Conservation (phyloP, 2,329 filamentous ascomycete species). For the Fusarium anthophilum region DNA sequence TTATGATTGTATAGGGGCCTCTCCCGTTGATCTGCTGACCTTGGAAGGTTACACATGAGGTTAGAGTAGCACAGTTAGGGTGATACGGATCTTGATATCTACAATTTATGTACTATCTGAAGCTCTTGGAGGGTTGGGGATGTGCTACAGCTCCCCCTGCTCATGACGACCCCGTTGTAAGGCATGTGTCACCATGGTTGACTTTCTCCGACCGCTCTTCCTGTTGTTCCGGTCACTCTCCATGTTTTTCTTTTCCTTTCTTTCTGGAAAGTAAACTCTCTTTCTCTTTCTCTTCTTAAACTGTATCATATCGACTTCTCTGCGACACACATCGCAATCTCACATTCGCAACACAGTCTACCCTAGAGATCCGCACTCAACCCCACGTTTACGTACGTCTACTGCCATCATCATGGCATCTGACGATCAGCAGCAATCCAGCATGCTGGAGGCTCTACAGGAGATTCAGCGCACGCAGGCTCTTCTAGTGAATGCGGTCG, state of each 20-base stretch:
- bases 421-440: conserved; percentile 33
- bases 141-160: conserved; percentile 24
- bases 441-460: conserved; percentile 46
- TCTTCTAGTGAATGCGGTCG: conserved; percentile 52
- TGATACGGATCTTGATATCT: conserved; percentile 25
- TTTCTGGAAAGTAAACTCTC: not conserved
- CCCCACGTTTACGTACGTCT: not conserved
- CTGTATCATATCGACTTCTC: not conserved
- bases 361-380: conserved; percentile 18
- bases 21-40: conserved; percentile 30
- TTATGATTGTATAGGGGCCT: conserved; percentile 34
- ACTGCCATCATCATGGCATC: conserved; percentile 37
- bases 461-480: conserved; percentile 56
- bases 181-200: conserved; percentile 24
- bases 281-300: not conserved
- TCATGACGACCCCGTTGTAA: conserved; percentile 17
- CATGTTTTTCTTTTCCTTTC: conserved; percentile 10
- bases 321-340: not conserved
- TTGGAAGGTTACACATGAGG: conserved; percentile 24
- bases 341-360: not conserved
- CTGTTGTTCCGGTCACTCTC: conserved; percentile 24
- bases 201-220: conserved; percentile 36
- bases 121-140: conserved; percentile 13
- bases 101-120: conserved; percentile 35
- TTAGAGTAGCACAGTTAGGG: conserved; percentile 10